These are phyloP conservation scores for Erythrobasidium yunnanense DNA, from an alignment of 768 basidiomycete genomes.

Conservation along the genomic window DNA sequence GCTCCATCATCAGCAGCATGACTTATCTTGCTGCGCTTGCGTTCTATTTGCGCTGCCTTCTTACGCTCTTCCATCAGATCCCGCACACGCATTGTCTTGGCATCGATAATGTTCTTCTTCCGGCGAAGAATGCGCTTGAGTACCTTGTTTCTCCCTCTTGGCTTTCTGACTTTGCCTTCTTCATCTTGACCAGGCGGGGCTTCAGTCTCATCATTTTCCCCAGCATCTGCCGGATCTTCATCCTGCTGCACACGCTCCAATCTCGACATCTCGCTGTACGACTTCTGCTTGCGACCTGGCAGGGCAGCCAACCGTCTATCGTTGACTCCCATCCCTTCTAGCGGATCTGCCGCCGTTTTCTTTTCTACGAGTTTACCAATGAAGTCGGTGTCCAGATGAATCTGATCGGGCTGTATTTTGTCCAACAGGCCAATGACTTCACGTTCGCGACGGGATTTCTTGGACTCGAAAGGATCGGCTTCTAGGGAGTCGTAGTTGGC, in stretches of 20 bases:
- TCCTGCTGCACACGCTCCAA: constrained; percentile 55
- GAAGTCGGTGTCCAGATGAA: constrained; percentile 50
- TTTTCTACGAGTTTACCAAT: constrained; percentile 38
- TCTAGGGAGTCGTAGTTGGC: constrained; percentile 88
- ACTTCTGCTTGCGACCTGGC: constrained; percentile 30
- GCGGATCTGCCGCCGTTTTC: constrained; percentile 54
- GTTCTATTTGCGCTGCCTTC: not conserved
- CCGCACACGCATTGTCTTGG: constrained; percentile 42
- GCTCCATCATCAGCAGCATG: not conserved
- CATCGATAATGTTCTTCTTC: constrained; percentile 88
- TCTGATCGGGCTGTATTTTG: constrained; percentile 90
- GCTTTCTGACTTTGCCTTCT: constrained; percentile 40
- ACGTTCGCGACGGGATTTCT: constrained; percentile 66
- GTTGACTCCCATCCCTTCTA: constrained; percentile 52
- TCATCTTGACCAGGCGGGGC: constrained; percentile 42
- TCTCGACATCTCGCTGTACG: constrained; percentile 62
- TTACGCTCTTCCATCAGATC: constrained; percentile 2
- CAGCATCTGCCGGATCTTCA: constrained; percentile 37
- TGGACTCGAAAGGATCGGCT: constrained; percentile 87
- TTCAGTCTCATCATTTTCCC: constrained; percentile 39
- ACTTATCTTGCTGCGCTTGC: not conserved
- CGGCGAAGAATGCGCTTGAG: constrained; percentile 73
- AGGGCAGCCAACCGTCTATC: constrained; percentile 52
- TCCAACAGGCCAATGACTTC: constrained; percentile 85
- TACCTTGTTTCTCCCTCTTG: constrained; percentile 51